Base-by-base conservation (phyloP, 2,329 filamentous ascomycete species). In the Penicillium capsulatum region DNA sequence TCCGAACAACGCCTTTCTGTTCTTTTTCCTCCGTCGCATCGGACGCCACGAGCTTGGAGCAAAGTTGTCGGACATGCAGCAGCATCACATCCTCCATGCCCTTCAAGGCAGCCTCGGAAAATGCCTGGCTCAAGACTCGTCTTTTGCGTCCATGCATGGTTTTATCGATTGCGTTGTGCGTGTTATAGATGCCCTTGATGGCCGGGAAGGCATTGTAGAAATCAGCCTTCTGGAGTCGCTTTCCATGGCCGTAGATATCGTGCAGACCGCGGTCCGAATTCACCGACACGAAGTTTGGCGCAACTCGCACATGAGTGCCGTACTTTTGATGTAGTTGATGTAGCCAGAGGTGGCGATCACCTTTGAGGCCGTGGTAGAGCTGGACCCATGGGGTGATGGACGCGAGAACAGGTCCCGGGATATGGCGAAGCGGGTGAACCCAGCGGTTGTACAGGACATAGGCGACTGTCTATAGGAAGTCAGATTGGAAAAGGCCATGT, bases 191-290 rank as follows among this genome's bases (percentile, higher is more conserved):
- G 17, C 69, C 67, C 47, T 69, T 68, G 11, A 82, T 83, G 40
- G 84, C 80, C 1, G 81, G 80, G 59, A 86, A 86, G 28, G 80
- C 81, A 49, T 84, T 76, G 68, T 87, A 87, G 67, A 86, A 86
- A 51, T 81, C 74, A 28, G 81, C 75, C 66, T 87, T 86, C 37
- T 63, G 55, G n/a, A 68, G 45, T 1, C 55, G 51, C 41, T 67
- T 68, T 4, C 64, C 63, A 30, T 66, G 62, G 1, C 65, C 63
- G 38, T 68, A 68, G 36, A 68, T 68, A 31, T 67, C 65, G 40
- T 62, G 58, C 4, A 64, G 47, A 3, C 84, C 83, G 6, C 75
- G 74, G 45, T 76, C 76, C 38, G 80, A 82, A 71, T 92, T 91
- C 68, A 94, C 79, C 1, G 82, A 86, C 29, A 94, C 68, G 44